Evolutionary conservation across 148 eudicot genomes (phyloP), one percentile per base, ranked within the genome.

Genomic region (Chenopodium formosanum): DNA sequence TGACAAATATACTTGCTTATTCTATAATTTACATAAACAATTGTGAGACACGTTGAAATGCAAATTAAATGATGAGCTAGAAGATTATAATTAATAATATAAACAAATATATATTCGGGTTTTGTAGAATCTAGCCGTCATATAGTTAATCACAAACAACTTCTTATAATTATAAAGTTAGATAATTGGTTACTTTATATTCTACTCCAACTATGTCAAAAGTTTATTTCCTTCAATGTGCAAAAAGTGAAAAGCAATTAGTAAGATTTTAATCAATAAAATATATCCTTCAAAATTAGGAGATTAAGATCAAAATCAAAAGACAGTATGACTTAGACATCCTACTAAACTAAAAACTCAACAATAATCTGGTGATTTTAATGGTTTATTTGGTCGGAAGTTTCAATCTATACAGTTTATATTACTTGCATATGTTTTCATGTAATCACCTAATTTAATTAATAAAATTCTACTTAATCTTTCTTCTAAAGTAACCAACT

Each of bases 291-390:
- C 75, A 20, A 44, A 71, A 71, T 71, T 22, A 22, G 25, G 27
- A 20, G 75, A 71, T 44, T 44, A 70, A 10, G 17, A 48, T 44
- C 62, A 56, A 56, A 56, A 56, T 19, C 22, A 56, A 19, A 56
- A 56, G 62, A 56, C 62, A 56, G 19, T 9, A 70, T 79, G 82
- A 80, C 17, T 37, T 71, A 47, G 82, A 80, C 82, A 71, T 80
- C 14, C 17, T 53, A 80, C 82, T 80, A 56, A 72, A 80, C 77
- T 37, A 58, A 37, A 32, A 37, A 77, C 76, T 58, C 76, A 79
- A 56, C 82, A 14, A 80, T 44, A 62, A 56, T 76, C 82, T 80
- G 82, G 77, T 80, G 82, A 56, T 56, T 56, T 62, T 62, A 22
- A 62, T 25, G 66, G 27, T n/a, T 62, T 9, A n/a, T 62, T 62